Conservation (phyloP, 306 rosid genomes). For the Trifolium fragiferum region DNA sequence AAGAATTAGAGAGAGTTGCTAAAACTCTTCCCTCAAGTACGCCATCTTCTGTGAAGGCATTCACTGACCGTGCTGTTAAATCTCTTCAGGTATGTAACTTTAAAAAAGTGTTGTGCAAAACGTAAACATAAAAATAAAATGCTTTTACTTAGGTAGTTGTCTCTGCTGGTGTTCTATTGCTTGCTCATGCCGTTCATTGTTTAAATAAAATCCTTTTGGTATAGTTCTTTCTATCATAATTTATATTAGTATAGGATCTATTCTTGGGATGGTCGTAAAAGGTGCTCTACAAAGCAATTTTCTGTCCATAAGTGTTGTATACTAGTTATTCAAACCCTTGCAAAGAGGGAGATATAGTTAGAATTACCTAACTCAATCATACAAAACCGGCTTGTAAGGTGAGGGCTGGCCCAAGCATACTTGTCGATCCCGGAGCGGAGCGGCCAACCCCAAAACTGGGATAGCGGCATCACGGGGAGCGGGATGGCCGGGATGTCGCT, state of each 20-base stretch:
- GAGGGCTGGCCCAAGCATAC: too few relatives aligned
- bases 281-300: neutral
- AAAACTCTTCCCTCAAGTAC: slow-evolving; percentile 71
- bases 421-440: too few relatives aligned
- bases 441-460: too few relatives aligned
- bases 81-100: slow-evolving; percentile 82
- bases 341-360: too few relatives aligned
- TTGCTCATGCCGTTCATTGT: slow-evolving; percentile 29
- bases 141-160: slow-evolving; percentile 20
- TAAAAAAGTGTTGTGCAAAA: slow-evolving; percentile 12
- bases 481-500: too few relatives aligned
- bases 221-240: neutral
- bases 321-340: too few relatives aligned
- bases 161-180: slow-evolving; percentile 26
- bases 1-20: slow-evolving; percentile 90
- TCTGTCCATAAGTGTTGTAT: slow-evolving; percentile 28
- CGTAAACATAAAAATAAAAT: slow-evolving; percentile 28
- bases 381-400: too few relatives aligned
- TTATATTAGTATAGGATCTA: slow-evolving; percentile 24
- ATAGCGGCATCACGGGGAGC: too few relatives aligned
- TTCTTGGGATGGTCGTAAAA: neutral
- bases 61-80: slow-evolving; percentile 76
- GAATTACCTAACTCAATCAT: too few relatives aligned
- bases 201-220: neutral
- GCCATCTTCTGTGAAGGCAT: slow-evolving; percentile 76